These are phyloP conservation scores for Fusarium algeriense DNA, from an alignment of 2,329 filamentous ascomycete genomes.

Conservation along the genomic window DNA sequence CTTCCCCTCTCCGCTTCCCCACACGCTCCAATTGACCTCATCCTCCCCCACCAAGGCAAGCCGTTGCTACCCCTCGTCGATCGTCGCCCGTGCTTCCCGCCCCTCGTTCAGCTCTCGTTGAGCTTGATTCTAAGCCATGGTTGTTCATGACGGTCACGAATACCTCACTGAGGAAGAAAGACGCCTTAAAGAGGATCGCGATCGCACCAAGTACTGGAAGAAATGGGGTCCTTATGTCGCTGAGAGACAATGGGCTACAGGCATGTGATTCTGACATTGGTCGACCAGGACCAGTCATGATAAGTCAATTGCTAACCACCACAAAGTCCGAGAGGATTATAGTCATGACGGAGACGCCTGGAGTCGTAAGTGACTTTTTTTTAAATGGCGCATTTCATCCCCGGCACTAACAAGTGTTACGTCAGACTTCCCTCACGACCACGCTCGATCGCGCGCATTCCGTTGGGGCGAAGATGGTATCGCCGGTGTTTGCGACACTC, in stretches of 20 bases:
- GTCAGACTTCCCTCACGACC: conserved; percentile 91
- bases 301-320: conserved; percentile 44
- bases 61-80: conserved; percentile 40
- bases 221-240: conserved; percentile 96
- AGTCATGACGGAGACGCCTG: conserved; percentile 90
- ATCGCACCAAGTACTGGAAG: conserved; percentile 94
- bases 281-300: conserved; percentile 14
- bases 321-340: conserved; percentile 87
- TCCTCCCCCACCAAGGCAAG: conserved; percentile 33
- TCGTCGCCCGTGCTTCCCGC: conserved; percentile 38
- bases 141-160: conserved; percentile 88
- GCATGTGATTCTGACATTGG: conserved; percentile 59
- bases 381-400: conserved; percentile 1
- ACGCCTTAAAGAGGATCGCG: conserved; percentile 85
- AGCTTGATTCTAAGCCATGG: conserved; percentile 68
- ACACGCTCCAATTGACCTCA: conserved; percentile 39
- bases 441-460: conserved; percentile 88
- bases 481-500: conserved; percentile 90
- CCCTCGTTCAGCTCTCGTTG: conserved; percentile 27
- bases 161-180: conserved; percentile 92
- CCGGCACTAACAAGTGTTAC: conserved; percentile 31
- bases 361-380: conserved; percentile 77
- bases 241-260: conserved; percentile 95
- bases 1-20: conserved; percentile 31
- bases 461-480: conserved; percentile 98